Base-by-base conservation (phyloP, 345 rosid genomes). In the Eucalyptus urophylla region DNA sequence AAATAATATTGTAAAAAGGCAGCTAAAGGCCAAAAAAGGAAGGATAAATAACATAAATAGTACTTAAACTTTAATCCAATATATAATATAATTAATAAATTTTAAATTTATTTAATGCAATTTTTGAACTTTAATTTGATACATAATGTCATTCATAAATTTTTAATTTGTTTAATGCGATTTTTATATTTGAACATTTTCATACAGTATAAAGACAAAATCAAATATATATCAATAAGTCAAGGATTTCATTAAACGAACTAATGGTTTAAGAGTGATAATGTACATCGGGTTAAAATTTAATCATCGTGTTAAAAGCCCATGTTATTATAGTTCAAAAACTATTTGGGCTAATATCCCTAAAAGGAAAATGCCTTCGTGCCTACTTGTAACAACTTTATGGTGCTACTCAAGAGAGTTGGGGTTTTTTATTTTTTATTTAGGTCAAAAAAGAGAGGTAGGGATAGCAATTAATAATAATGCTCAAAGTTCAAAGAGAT, bases 91-190 rank as follows among this genome's bases (percentile, higher is more conserved):
- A 56, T 56, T 22, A 10, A 56, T 24, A 5, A 56, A 56, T 24
- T 56, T 24, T 24, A 24, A 56, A 10, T 56, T 4, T 56, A 0
- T 56, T 56, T 11, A 24, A 56, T 56, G 6, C 3, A 1, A 56
- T 4, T 1, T 0, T 24, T 10, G 0, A 24, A 24, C 6, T 56
- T 56, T 24, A 10, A 22, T 5, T 24, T 0, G 13, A 24, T 56
- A 24, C 3, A 8, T 53, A 19, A 53, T 53, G 1, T 21, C 5
- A 53, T 53, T 53, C 0, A 53, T 53, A 53, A 53, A 19, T 21
- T 19, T 17, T 53, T 21, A 8, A 53, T 53, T 53, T 53, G 0
- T 53, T 53, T 53, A 21, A 53, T 53, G 11, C 1, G 5, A 0
- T 53, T 21, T 53, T 4, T 53, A 53, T 21, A 53, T 19, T 19